Percentiles rank a stretch among this genome's conserved stretches.
These are phyloP conservation scores for Grifola frondosa DNA, from an alignment of 1,284 basidiomycete species.

Conservation along the genomic window DNA sequence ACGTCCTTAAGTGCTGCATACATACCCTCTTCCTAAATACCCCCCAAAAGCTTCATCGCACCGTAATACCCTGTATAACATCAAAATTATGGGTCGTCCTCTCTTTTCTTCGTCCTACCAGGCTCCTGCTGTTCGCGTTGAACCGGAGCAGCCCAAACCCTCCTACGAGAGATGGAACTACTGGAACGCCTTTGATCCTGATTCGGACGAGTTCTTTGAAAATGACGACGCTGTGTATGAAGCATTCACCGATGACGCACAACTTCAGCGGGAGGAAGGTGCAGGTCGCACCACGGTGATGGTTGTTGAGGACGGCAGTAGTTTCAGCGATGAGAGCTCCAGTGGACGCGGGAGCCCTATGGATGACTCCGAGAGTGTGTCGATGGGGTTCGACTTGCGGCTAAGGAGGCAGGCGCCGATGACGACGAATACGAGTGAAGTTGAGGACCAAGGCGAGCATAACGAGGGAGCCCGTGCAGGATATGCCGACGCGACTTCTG, in stretches of 20 bases:
- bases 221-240: slow-evolving; percentile 62
- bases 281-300: slow-evolving; percentile 6
- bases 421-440: slow-evolving; percentile 26
- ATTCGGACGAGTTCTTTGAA: slow-evolving; percentile 73
- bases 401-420: slow-evolving; percentile 22
- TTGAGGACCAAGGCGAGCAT: too few relatives aligned
- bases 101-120: slow-evolving; percentile 55
- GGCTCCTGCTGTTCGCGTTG: slow-evolving; percentile 46
- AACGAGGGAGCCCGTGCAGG: too few relatives aligned
- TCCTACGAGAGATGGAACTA: slow-evolving; percentile 61
- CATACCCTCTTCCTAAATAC: slow-evolving; percentile 21
- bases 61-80: slow-evolving; percentile 22
- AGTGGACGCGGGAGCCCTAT: slow-evolving; percentile 32
- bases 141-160: slow-evolving; percentile 43
- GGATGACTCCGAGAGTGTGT: slow-evolving; percentile 43
- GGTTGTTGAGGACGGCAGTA: slow-evolving; percentile 20
- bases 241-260: slow-evolving; percentile 51
- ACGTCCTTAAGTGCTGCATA: slow-evolving; percentile 8
- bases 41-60: slow-evolving; percentile 32
- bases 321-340: slow-evolving; percentile 29
- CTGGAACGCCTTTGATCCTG: slow-evolving; percentile 74
- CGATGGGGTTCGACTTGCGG: slow-evolving; percentile 39
- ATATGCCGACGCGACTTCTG: slow-evolving; percentile 8
- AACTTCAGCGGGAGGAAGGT: slow-evolving; percentile 12
- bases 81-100: slow-evolving; percentile 60